Base-by-base conservation (phyloP, 495 filamentous ascomycete genomes). In the Glonium stellatum region DNA sequence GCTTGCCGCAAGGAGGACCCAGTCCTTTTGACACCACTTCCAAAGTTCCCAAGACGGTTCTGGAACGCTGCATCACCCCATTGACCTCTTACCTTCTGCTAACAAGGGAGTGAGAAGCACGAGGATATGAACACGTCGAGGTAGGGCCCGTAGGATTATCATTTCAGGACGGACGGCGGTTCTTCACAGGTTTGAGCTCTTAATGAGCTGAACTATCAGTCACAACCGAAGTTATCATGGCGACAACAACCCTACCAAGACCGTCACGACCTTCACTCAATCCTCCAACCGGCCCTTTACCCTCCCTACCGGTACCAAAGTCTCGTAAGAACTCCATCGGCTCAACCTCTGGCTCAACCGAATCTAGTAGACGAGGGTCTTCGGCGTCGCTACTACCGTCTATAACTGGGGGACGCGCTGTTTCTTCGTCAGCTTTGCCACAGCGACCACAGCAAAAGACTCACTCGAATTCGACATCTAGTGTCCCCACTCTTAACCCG, bases 261-360 rank as follows among this genome's bases (percentile, higher is more conserved):
- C 79, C 84, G 19, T 76, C 82, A 31, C 80, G 82, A 69, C 79
- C 82, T 39, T 76, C 82, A 13, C 76, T 83, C 59, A 83, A 80
- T 59, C 84, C 87, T 22, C 84, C 87, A 42, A 80, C 81, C 9
- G 78, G 79, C 13, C 76, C 86, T 48, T 76, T 91, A 42, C 87
- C 89, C 5, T 81, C 87, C 2, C 76, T 92, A 36, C 85, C 89
- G 10, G 74, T 83, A 21, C 73, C 79, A n/a, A 92, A 89, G 73
- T 79, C 85, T 10, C 80, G 87, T 52, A 88, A 84, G 39, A 86
- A 79, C 67, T 50, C 59, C 12, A 73, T 78, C 5, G 69, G 64
- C 13, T 72, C 82, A 18, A 71, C 78, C n/a, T 70, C 80, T 22
- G 48, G 25, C 21, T 50, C 59, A 27, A 73, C 77, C 4, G 68